Evolutionary conservation across 2,329 filamentous ascomycete species (phyloP).

Genomic region (Lizonia empirigonia): DNA sequence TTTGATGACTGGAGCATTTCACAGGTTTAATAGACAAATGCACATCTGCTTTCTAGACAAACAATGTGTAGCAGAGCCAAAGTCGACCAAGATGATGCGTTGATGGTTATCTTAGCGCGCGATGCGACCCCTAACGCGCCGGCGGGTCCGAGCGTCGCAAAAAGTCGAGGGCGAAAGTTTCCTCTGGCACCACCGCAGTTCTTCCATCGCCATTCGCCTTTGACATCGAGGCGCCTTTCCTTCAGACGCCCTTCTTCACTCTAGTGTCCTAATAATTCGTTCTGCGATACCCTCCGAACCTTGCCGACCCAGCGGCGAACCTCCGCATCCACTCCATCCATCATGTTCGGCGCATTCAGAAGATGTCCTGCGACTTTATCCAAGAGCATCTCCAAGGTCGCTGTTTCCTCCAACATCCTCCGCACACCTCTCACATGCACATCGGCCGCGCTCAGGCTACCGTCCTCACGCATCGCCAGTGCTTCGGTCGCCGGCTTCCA

Average conservation of each 20-base stretch:
- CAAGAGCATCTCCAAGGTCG: slow-evolving; percentile 35
- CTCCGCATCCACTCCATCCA: slow-evolving; percentile 21
- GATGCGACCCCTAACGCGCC: slow-evolving; percentile 10
- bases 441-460: slow-evolving; percentile 25
- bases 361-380: slow-evolving; percentile 49
- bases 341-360: slow-evolving; percentile 53
- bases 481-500: slow-evolving; percentile 45
- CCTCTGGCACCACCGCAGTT: slow-evolving; percentile 2
- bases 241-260: slow-evolving; percentile 3
- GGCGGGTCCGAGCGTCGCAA: slow-evolving; percentile 2
- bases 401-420: slow-evolving; percentile 34
- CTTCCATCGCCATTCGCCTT: slow-evolving; percentile 14
- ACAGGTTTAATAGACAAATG: background rate
- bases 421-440: slow-evolving; percentile 30
- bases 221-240: slow-evolving; percentile 10
- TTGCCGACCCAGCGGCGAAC: slow-evolving; percentile 7
- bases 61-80: background rate
- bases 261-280: background rate
- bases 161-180: slow-evolving; percentile 18
- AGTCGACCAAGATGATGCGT: background rate
- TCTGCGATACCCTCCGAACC: slow-evolving; percentile 2
- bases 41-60: background rate
- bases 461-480: slow-evolving; percentile 27
- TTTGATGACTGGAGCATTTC: background rate
- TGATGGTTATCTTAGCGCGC: slow-evolving; percentile 10